A percentile compares a stretch with the other conserved stretches of the same genome.
phyloP scores from a whole-genome alignment of 2,329 filamentous ascomycete genomes.

The Eurotiales sp. region DNA sequence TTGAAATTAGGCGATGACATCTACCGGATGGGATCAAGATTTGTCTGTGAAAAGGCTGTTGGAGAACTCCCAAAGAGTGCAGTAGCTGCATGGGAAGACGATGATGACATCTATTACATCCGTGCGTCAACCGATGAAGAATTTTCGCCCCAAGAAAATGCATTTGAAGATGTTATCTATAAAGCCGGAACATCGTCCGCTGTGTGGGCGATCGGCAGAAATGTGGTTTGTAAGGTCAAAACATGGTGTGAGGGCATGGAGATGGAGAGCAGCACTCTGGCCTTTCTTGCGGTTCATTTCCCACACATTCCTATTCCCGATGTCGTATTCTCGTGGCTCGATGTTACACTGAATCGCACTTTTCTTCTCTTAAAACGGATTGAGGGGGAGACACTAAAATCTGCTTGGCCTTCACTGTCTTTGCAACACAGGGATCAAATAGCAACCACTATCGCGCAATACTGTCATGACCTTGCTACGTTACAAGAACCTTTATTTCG shows the following conservation, averaged over 20 bases:
- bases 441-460: not conserved
- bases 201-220: conserved; percentile 13
- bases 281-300: conserved; percentile 9
- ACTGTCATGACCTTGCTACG: not conserved
- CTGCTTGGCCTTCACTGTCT: not conserved
- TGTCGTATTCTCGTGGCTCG: not conserved
- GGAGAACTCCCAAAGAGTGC: not conserved
- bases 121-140: not conserved
- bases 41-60: conserved; percentile 13
- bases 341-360: not conserved
- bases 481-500: not conserved
- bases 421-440: not conserved
- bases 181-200: conserved; percentile 15
- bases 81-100: conserved; percentile 11
- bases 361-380: not conserved
- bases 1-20: conserved; percentile 4
- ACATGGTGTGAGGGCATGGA: conserved; percentile 16
- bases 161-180: conserved; percentile 9
- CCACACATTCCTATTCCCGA: not conserved
- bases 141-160: not conserved
- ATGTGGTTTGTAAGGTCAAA: conserved; percentile 17
- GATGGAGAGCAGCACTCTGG: conserved; percentile 13
- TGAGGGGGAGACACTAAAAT: not conserved
- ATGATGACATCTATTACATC: not conserved
- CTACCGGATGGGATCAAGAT: conserved; percentile 14